Evolutionary conservation across 1,139 yeast species (phyloP), one percentile per base, ranked within the genome.

Genomic region (Scheffersomyces titani): DNA sequence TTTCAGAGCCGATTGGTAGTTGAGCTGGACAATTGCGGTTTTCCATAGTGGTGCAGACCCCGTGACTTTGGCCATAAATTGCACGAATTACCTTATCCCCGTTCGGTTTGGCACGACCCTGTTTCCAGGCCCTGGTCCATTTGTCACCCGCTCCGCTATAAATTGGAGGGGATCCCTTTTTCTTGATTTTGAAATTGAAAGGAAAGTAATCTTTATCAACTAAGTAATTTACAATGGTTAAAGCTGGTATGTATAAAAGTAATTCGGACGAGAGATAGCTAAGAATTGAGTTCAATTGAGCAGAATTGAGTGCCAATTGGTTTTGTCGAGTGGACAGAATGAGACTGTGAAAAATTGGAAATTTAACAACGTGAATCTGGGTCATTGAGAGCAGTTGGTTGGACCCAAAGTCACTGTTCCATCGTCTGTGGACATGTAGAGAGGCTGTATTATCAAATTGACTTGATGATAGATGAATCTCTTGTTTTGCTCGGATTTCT

Each of bases 201-300:
- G 3, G 3, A 13, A 11, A 6, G 16, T 11, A 9, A 30, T 30
- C 40, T 4, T 9, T 6, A 30, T 30, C 40, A 30, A 30, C 40
- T 40, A 54, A 36, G 30, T 19, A 54, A 54, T 57, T 52, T 57
- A 71, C 65, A 60, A 72, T 72, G 76, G 76, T 71, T 57, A 72
- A 72, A 69, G 76, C 76, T 63, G 75, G 76, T 72, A 71, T 65
- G 76, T 72, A 61, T 11, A 3, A 19, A 19, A 46, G 5, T 6
- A 22, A 19, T 22, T 9, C 6, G 24, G 49, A 19, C 6, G 22
- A 16, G 49, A 46, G 2, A 46, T 20, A 9, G 40, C 13, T 9
- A 30, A 30, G 13, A 30, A 9, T 30, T 30, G 40, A 30, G 40
- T 30, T 6, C 40, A 30, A 30, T 30, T 30, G 40, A 30, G 40